phyloP scores from a whole-genome alignment of 768 basidiomycete genomes.

The Kondoa subrosea region DNA sequence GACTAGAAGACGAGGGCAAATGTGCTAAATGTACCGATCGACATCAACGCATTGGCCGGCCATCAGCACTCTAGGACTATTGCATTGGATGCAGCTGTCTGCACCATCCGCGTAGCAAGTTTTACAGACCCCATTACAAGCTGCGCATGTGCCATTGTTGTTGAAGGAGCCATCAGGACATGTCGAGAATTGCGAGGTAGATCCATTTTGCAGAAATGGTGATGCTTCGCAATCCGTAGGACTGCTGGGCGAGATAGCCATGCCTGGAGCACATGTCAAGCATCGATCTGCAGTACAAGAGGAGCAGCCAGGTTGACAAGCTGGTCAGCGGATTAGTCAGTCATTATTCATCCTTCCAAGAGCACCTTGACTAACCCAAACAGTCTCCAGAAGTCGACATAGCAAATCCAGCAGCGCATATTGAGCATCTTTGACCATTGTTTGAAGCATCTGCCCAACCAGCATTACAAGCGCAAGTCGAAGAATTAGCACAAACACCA shows the following conservation, averaged over 20 bases:
- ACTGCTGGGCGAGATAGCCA: slow-evolving; percentile 48
- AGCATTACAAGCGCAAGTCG: slow-evolving; percentile 56
- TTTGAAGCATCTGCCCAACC: slow-evolving; percentile 50
- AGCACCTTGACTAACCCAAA: slow-evolving; percentile 40
- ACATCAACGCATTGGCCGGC: slow-evolving; percentile 57
- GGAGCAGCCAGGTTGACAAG: slow-evolving; percentile 56
- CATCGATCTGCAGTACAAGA: slow-evolving; percentile 58
- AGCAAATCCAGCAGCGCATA: slow-evolving; percentile 62
- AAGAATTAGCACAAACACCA: slow-evolving; percentile 51
- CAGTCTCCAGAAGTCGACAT: slow-evolving; percentile 53
- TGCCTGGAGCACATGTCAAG: slow-evolving; percentile 49
- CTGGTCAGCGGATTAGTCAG: slow-evolving; percentile 30
- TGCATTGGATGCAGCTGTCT: slow-evolving; percentile 55
- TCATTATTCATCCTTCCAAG: slow-evolving; percentile 5
- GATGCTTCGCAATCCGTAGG: slow-evolving; percentile 47
- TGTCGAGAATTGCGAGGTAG: slow-evolving; percentile 37
- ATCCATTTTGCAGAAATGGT: slow-evolving; percentile 26
- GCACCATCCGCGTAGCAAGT: slow-evolving; percentile 55
- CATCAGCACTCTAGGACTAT: slow-evolving; percentile 44
- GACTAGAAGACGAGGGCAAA: not conserved
- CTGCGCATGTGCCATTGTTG: slow-evolving; percentile 36
- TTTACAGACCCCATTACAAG: slow-evolving; percentile 36
- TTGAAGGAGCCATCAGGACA: slow-evolving; percentile 56
- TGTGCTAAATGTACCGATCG: slow-evolving; percentile 30
- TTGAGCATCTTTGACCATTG: slow-evolving; percentile 52